phyloP scores from a whole-genome alignment of 257 asterid species.

The Salvia hispanica region DNA sequence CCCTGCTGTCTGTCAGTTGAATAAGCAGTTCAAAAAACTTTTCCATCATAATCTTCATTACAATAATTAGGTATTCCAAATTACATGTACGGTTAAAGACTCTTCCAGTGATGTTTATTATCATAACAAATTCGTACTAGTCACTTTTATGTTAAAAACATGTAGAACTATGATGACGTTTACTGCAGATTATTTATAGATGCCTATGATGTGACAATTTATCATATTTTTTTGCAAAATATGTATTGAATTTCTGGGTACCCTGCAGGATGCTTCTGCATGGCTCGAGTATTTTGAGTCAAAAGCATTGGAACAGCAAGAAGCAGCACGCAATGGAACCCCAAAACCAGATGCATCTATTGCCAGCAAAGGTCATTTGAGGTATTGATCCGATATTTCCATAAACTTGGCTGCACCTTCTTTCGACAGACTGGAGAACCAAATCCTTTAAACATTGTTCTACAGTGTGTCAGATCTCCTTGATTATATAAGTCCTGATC shows the following conservation, averaged over 20 bases:
- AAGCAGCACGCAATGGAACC: conserved; percentile 91
- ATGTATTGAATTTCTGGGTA: conserved; percentile 23
- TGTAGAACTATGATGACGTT: neutral
- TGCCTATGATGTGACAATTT: conserved; percentile 16
- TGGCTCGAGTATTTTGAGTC: conserved; percentile 99
- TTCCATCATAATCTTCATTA: conserved; percentile 3
- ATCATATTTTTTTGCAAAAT: neutral
- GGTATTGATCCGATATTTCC: conserved; percentile 69
- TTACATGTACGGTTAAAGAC: too few species aligned
- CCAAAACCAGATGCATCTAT: conserved; percentile 97
- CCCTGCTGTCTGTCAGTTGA: conserved; percentile 1
- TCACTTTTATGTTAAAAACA: neutral
- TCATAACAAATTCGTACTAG: neutral
- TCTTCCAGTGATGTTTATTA: neutral
- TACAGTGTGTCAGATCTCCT: conserved; percentile 99
- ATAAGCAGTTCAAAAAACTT: neutral
- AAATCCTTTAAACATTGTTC: conserved; percentile 35
- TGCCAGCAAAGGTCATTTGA: conserved; percentile 98
- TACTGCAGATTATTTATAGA: conserved; percentile 13
- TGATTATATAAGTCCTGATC: conserved; percentile 88
- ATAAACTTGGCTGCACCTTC: conserved; percentile 39
- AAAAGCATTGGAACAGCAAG: conserved; percentile 97
- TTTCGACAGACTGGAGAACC: conserved; percentile 35
- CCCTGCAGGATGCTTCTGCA: conserved; percentile 97
- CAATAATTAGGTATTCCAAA: too few species aligned